Base-by-base conservation (phyloP, 495 filamentous ascomycete species). In the Aspergillus saccharolyticus region DNA sequence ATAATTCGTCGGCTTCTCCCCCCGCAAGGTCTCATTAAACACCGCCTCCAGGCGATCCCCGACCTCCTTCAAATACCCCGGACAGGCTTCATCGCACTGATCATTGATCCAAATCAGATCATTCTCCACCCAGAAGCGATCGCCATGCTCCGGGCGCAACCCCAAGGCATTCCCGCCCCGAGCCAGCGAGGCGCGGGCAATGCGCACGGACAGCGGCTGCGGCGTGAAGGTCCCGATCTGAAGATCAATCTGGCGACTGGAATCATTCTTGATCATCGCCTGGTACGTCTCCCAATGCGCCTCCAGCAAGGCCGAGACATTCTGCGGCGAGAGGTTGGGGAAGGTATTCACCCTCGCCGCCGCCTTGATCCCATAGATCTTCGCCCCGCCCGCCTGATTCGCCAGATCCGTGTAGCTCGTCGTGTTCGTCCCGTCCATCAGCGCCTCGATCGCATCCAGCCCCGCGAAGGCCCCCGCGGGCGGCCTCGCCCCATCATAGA, bases 401-500 rank as follows among this genome's bases (percentile, higher is more conserved):
- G 53, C 20, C 48, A 60, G 49, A 2, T 60, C 53, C 5, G 21
- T 46, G 18, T 56, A 56, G 22, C 33, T 53, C 14, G 53, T 56
- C n/a, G 48, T 33, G 0, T 56, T 42, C 8, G 58, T 60, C 10
- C 25, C 14, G 42, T 56, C 43, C 5, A 60, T 12, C 8, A 60
- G 21, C 2, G 58, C 17, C n/a, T 49, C 33, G 42, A 60, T 56
- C 3, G 52, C 30, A 2, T 60, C 58, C n/a, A 60, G 48, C 2
- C 58, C 53, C 9, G 42, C 53, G 44, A 81, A 83, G 18, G 76
- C 67, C 2, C 66, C 74, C 15, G 63, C 53, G 1, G 76, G 77
- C 20, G 76, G 77, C 15, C 71, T 67, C 0, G 74, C 66, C 0
- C 79, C 79, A 47, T 81, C 74, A 57, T 81, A 81, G 68, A 79